Evolutionary conservation across 345 rosid species (phyloP), one percentile per base, ranked within the genome.

Genomic region (Microthlaspi erraticum): DNA sequence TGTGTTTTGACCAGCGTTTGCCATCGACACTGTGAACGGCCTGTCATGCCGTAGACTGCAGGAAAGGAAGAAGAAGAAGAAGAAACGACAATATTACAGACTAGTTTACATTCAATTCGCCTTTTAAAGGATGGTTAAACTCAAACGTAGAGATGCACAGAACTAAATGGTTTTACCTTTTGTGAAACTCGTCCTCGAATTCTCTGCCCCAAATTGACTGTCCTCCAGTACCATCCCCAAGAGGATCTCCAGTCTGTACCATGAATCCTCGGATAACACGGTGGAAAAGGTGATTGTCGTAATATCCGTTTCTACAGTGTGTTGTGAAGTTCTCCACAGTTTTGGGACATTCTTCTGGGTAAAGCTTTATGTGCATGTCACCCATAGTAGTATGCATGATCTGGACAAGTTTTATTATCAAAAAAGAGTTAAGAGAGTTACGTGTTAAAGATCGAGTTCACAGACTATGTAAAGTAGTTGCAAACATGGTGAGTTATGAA

Each of bases 191-290:
- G 38, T 92, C 99, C 82, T 88, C 98, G 41, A 92, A 95, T 81
- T 90, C 99, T 81, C 98, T 88, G 56, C 99, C 99, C 99, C 99
- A 92, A 38, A 95, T 92, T 68, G 99, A 91, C 80, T 95, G 99
- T 56, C 98, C 99, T 64, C 98, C 99, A 48, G 98, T 95, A 54
- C 99, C 99, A 81, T 95, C 99, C 41, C 99, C 99, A 69, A 95
- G 80, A 60, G 99, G 98, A 73, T 95, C 99, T 64, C 99, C 99
- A 18, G 98, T 88, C 72, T 95, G 99, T 77, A 92, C 70, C 99
- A 94, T 94, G 85, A 94, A 94, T 66, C 99, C 99, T 77, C 80
- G 92, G 81, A 95, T 92, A 54, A 92, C 96, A 18, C 96, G 91
- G 66, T 95, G 99, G 74, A 95, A 92, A 41, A 95, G 88, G 70